These are phyloP conservation scores for Coemansia sp. DNA, from an alignment of 192 early-diverging fungal genomes.

Conservation along the genomic window DNA sequence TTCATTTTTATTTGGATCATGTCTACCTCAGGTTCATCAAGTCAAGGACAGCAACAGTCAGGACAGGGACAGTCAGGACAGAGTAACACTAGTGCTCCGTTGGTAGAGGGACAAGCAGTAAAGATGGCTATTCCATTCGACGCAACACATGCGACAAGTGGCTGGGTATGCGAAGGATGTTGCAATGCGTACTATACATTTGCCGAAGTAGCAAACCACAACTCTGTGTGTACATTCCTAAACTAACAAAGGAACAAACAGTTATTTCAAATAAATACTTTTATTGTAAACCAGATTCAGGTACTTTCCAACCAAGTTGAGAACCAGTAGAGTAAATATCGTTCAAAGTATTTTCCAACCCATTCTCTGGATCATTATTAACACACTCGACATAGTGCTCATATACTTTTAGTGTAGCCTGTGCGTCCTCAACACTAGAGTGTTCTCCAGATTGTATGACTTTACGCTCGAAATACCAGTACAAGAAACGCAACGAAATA, in stretches of 20 bases:
- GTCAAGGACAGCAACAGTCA: background rate
- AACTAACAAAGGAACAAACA: background rate
- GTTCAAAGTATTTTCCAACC: constrained; percentile 51
- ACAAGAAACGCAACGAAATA: constrained; percentile 86
- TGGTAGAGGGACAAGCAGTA: background rate
- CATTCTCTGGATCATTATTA: constrained; percentile 63
- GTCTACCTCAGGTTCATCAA: background rate
- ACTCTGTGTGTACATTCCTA: background rate
- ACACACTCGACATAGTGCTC: constrained; percentile 73
- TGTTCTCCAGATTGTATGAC: constrained; percentile 90
- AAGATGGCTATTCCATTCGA: background rate
- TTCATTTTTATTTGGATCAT: background rate
- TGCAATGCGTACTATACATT: background rate
- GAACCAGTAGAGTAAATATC: constrained; percentile 67
- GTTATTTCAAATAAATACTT: background rate
- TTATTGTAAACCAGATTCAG: constrained; percentile 8
- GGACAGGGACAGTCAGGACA: background rate
- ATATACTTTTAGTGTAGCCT: constrained; percentile 80
- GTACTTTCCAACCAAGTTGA: constrained; percentile 39
- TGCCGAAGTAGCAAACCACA: background rate
- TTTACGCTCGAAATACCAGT: constrained; percentile 80
- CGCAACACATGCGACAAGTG: background rate
- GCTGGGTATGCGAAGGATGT: background rate
- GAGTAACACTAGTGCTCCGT: background rate
- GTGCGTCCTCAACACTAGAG: constrained; percentile 92